Evolutionary conservation across 805 yeast species (phyloP), one percentile per base, ranked within the genome.

Genomic region (Candida ulmi): DNA sequence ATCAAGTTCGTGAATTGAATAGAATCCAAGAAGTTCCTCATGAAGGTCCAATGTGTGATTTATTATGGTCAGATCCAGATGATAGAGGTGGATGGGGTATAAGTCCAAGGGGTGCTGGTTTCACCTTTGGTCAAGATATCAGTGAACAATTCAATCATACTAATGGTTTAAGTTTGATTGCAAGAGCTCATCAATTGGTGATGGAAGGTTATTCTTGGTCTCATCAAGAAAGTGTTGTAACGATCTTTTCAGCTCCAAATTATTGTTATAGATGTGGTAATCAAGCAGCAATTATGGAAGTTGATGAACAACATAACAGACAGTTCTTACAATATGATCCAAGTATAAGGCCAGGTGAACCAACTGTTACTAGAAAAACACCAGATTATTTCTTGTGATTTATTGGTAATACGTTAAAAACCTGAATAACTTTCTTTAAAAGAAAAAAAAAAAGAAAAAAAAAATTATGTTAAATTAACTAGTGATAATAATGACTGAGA

Each of bases 51-150:
- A 88, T 90, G 96, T 90, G 96, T 67, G 97, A 90, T 62, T 71
- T 90, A 54, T 70, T 90, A 50, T 90, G 97, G 97, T 86, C 95
- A 4, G 97, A 90, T 63, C 97, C 97, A 23, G 97, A 90, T 62
- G 96, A 90, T 63, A 74, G 96, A 60, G 96, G 95, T 52, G 96
- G 96, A 54, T 90, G 97, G 97, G 96, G 96, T 47, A 86, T 90
- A 50, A 83, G 93, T 58, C 96, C 96, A 63, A 80, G 97, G 77
- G 96, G 96, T 71, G 97, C 97, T 46, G 97, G 97, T 63, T 90
- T 85, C 81, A 87, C 96, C 57, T 90, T 90, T 76, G 97, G 97
- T 54, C 95, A 83, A 67, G 96, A 90, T 69, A 87, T 88, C 54
- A 78, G 90, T 50, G 95, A 86, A 60, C 95, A 88, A 58, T 90